Evolutionary conservation across 331 rosid genomes (phyloP).

Genomic region (Cydonia oblonga): DNA sequence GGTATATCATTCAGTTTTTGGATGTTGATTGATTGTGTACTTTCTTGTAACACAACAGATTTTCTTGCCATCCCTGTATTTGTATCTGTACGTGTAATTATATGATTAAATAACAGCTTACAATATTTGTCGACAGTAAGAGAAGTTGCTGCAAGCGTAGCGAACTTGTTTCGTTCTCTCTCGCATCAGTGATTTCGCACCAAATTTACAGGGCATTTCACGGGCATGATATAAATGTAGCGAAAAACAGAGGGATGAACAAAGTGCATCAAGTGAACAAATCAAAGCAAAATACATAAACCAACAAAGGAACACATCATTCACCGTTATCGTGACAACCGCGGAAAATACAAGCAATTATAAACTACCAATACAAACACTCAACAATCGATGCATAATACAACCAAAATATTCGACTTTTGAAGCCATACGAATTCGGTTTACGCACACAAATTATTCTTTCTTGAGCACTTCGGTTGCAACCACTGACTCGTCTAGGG

Average conservation of each 20-base stretch:
- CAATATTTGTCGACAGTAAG: background rate
- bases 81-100: background rate
- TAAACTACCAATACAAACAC: background rate
- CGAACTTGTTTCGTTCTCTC: no score
- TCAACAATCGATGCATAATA: no score
- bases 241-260: background rate
- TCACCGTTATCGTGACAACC: background rate
- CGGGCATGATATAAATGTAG: background rate
- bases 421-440: background rate
- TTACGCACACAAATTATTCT: background rate
- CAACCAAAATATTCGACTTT: background rate
- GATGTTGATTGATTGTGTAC: no score
- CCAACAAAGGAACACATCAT: background rate
- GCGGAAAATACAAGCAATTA: background rate
- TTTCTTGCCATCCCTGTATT: constrained; percentile 1
- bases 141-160: no score
- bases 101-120: background rate
- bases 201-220: background rate
- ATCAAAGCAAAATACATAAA: background rate
- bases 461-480: constrained; percentile 10
- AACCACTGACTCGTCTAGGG: constrained; percentile 13
- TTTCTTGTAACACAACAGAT: background rate
- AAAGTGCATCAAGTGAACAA: background rate
- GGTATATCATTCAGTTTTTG: background rate
- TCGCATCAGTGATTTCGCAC: no score